These are phyloP conservation scores for Delphinella strobiligena DNA, from an alignment of 2,329 filamentous ascomycete species.

Conservation along the genomic window DNA sequence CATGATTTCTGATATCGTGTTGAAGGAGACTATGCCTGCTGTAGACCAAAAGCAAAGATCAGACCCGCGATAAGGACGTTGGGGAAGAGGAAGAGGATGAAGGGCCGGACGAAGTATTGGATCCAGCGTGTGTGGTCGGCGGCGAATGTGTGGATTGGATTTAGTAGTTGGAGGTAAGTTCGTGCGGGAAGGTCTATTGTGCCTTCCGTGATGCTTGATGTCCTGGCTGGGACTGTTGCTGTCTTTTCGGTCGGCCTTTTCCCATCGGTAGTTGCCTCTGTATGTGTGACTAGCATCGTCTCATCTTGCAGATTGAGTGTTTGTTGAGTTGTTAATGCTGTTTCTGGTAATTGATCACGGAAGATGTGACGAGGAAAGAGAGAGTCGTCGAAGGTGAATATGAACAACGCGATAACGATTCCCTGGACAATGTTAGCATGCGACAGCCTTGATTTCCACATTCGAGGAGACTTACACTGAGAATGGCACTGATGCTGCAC, in stretches of 20 bases:
- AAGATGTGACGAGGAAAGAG: too few species aligned
- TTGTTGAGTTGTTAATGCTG: too few species aligned
- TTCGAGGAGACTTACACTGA: not conserved
- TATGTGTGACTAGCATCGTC: not conserved
- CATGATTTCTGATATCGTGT: slow-evolving; percentile 13
- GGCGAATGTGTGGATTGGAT: slow-evolving; percentile 14
- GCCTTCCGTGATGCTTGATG: not conserved
- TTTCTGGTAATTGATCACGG: too few species aligned
- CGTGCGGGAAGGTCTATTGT: slow-evolving; percentile 11
- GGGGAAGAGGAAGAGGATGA: slow-evolving; percentile 27
- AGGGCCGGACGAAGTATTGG: slow-evolving; percentile 28
- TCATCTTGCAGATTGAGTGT: too few species aligned
- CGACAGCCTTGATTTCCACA: not conserved
- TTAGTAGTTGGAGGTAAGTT: slow-evolving; percentile 11
- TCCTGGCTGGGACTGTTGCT: not conserved
- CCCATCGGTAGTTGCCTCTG: not conserved
- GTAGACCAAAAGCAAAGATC: slow-evolving; percentile 30
- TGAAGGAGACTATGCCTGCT: slow-evolving; percentile 28
- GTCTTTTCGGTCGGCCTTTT: too few species aligned
- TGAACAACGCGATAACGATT: not conserved
- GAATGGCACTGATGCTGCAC: not conserved
- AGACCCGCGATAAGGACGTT: slow-evolving; percentile 27
- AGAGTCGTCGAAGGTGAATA: not conserved
- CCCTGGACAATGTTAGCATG: not conserved
- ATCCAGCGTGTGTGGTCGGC: slow-evolving; percentile 24